Evolutionary conservation across 2,329 filamentous ascomycete species (phyloP).

Genomic region (Davidsoniella eucalypti): DNA sequence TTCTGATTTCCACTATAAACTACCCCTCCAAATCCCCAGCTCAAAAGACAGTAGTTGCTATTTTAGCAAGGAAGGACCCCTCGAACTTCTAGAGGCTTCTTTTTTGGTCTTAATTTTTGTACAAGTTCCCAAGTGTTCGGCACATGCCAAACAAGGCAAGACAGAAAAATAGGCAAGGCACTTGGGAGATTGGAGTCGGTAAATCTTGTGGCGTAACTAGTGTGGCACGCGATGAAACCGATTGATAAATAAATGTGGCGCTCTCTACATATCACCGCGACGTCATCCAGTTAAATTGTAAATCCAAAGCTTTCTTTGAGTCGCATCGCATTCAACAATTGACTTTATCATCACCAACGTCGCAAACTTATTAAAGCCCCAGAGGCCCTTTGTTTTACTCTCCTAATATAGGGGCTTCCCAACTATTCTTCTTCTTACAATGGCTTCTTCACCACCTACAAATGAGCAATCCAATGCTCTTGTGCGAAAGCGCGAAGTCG

Average conservation of each 20-base stretch:
- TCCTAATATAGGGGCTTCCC: too few relatives aligned
- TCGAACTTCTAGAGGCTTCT: conserved; percentile 3
- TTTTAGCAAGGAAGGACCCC: too few relatives aligned
- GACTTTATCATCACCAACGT: background rate
- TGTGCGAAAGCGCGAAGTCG: conserved; percentile 49
- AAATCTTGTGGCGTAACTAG: background rate
- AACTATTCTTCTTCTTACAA: too few relatives aligned
- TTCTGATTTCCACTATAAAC: too few relatives aligned
- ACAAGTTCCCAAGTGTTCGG: too few relatives aligned
- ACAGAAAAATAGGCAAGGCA: too few relatives aligned
- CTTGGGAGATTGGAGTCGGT: too few relatives aligned
- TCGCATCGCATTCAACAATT: background rate
- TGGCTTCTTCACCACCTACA: background rate
- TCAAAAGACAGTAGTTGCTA: too few relatives aligned
- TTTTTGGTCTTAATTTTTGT: too few relatives aligned
- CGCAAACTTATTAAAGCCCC: too few relatives aligned
- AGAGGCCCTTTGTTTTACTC: too few relatives aligned
- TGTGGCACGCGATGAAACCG: background rate
- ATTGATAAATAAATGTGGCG: background rate
- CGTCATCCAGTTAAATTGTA: background rate
- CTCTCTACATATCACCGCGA: background rate
- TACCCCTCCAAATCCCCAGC: background rate
- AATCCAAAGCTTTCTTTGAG: background rate
- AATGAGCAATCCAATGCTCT: conserved; percentile 37
- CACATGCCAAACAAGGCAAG: too few relatives aligned